Percentiles rank a stretch among this genome's conserved stretches.
Evolutionary conservation across 2,329 filamentous ascomycete species (phyloP).

Genomic region (Trichocomaceae sp.): DNA sequence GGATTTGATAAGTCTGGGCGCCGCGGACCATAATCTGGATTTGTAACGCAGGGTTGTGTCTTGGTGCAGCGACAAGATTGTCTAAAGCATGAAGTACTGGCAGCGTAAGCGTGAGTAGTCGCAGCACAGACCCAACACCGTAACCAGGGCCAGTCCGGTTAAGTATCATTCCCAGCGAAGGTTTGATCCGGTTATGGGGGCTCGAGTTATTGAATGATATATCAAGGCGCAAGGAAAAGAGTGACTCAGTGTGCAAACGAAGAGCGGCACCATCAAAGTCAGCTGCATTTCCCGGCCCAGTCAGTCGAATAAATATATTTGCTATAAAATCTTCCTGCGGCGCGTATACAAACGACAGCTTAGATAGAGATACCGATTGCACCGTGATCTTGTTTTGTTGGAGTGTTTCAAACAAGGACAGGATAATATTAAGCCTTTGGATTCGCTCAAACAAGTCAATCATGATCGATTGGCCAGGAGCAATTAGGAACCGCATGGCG

Average conservation of each 20-base stretch:
- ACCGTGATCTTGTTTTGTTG: constrained; percentile 27
- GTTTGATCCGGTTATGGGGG: constrained; percentile 37
- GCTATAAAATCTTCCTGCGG: constrained; percentile 24
- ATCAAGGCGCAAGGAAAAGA: constrained; percentile 25
- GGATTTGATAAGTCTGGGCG: constrained; percentile 30
- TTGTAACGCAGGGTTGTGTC: constrained; percentile 18
- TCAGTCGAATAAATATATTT: constrained; percentile 26
- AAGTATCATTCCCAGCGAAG: constrained; percentile 31
- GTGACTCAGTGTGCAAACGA: constrained; percentile 18
- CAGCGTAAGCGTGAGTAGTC: constrained; percentile 30
- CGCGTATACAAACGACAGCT: constrained; percentile 31
- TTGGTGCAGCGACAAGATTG: constrained; percentile 24
- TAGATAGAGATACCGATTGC: constrained; percentile 29
- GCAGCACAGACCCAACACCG: constrained; percentile 26
- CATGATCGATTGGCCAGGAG: constrained; percentile 31
- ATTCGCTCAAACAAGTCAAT: constrained; percentile 30
- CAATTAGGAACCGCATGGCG: constrained; percentile 32
- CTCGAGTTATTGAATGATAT: constrained; percentile 31
- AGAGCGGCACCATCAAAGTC: constrained; percentile 20
- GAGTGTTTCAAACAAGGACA: constrained; percentile 31
- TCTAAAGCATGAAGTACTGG: constrained; percentile 35
- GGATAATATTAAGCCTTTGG: constrained; percentile 33
- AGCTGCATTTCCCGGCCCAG: constrained; percentile 16
- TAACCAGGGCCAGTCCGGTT: constrained; percentile 27
- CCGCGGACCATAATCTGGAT: constrained; percentile 31